These are phyloP conservation scores for Mimosa bimucronata DNA, from an alignment of 306 rosid species.

Conservation along the genomic window DNA sequence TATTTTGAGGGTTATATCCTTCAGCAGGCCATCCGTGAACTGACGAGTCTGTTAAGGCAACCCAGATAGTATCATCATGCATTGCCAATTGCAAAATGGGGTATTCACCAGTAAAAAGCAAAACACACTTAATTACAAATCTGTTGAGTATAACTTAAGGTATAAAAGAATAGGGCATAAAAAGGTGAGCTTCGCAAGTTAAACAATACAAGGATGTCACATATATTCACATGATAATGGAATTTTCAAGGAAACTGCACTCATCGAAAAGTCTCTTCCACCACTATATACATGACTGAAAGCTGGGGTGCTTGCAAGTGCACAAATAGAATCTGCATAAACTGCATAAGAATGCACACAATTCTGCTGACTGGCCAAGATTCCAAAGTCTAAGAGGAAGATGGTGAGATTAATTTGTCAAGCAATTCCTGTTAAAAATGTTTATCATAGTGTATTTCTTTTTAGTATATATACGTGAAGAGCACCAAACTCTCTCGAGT, in stretches of 20 bases:
- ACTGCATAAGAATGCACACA: conserved; percentile 98
- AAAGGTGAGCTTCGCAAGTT: conserved; percentile 36
- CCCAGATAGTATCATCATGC: conserved; percentile 86
- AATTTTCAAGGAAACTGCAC: conserved; percentile 47
- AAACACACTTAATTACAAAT: conserved; percentile 91
- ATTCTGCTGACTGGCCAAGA: conserved; percentile 97
- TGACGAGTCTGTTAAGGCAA: conserved; percentile 89
- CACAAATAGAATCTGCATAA: conserved; percentile 99
- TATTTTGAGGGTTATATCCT: conserved; percentile 81
- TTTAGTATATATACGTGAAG: neutral
- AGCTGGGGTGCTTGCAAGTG: conserved; percentile 95
- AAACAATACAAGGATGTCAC: conserved; percentile 27
- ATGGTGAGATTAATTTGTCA: conserved; percentile 34
- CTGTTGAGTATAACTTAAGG: conserved; percentile 90
- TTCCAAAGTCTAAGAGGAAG: conserved; percentile 84
- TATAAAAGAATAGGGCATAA: conserved; percentile 59
- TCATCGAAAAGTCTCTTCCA: conserved; percentile 96
- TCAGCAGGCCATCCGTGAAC: conserved; percentile 92
- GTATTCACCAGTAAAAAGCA: conserved; percentile 90
- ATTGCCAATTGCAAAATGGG: conserved; percentile 85
- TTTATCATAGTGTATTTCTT: conserved; percentile 14
- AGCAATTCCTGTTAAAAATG: conserved; percentile 23
- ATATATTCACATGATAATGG: conserved; percentile 21
- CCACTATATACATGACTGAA: conserved; percentile 98
- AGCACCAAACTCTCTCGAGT: too few relatives aligned